phyloP scores from a whole-genome alignment of 2,329 filamentous ascomycete species.

The Aureobasidium subglaciale region DNA sequence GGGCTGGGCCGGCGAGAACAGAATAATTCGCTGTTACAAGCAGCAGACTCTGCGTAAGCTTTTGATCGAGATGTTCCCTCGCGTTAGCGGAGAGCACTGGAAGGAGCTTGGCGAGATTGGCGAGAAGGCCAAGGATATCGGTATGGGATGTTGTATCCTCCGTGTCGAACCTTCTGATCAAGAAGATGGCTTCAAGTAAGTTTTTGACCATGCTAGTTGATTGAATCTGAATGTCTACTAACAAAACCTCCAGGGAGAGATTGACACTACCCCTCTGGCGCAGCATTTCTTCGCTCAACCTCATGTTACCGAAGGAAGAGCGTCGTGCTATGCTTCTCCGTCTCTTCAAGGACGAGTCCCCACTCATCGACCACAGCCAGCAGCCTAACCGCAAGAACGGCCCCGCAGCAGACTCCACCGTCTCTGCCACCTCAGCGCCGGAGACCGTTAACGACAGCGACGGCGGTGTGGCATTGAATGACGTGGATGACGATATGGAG shows the following conservation, averaged over 20 bases:
- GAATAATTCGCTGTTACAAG: slow-evolving; percentile 67
- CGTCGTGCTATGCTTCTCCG: slow-evolving; percentile 82
- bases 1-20: slow-evolving; percentile 74
- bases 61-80: slow-evolving; percentile 94
- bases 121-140: slow-evolving; percentile 68
- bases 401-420: neutral
- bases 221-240: too few relatives aligned
- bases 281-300: slow-evolving; percentile 81
- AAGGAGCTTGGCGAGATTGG: slow-evolving; percentile 79
- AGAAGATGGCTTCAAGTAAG: slow-evolving; percentile 47
- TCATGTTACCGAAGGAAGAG: slow-evolving; percentile 98
- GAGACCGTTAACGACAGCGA: slow-evolving; percentile 23
- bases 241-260: too few relatives aligned
- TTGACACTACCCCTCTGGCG: slow-evolving; percentile 94
- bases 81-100: slow-evolving; percentile 68
- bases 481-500: slow-evolving; percentile 28
- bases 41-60: slow-evolving; percentile 75
- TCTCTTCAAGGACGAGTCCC: slow-evolving; percentile 82
- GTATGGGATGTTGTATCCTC: slow-evolving; percentile 88
- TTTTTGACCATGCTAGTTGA: slow-evolving; percentile 13
- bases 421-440: slow-evolving; percentile 20
- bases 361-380: slow-evolving; percentile 61
- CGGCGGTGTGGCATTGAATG: slow-evolving; percentile 18
- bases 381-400: slow-evolving; percentile 12
- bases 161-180: slow-evolving; percentile 58